A percentile compares a stretch with the other conserved stretches of the same genome.
phyloP scores from a whole-genome alignment of 225 moss, liverwort and hornwort genomes.

The Straminergon stramineum region DNA sequence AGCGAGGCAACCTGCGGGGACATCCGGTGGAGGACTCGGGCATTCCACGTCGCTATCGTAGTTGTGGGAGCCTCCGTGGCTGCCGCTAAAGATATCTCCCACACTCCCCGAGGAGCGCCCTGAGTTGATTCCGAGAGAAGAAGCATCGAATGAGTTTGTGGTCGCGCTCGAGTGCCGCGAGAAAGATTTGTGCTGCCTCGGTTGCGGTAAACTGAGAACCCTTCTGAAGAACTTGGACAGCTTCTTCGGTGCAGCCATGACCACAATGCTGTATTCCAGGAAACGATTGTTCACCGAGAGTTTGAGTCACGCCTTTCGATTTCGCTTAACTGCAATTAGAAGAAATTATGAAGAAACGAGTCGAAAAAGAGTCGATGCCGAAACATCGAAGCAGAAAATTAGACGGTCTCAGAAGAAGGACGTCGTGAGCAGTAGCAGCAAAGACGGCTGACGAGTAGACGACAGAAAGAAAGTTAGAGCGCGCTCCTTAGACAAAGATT shows the following conservation, averaged over 20 bases:
- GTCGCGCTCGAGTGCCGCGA: conserved; percentile 42
- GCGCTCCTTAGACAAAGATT: neutral
- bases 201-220: conserved; percentile 4
- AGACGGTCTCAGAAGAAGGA: neutral
- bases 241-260: conserved; percentile 45
- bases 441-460: neutral
- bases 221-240: conserved; percentile 22
- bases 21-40: conserved; percentile 39
- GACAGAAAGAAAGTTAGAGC: neutral
- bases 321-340: neutral
- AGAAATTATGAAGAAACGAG: neutral
- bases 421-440: neutral
- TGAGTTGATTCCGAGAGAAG: conserved; percentile 35
- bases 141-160: conserved; percentile 38
- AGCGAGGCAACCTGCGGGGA: conserved; percentile 69
- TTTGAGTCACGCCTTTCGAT: neutral
- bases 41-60: conserved; percentile 35
- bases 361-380: neutral
- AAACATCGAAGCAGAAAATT: neutral
- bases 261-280: neutral
- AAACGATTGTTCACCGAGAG: neutral
- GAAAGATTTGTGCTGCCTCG: neutral
- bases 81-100: conserved; percentile 14
- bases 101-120: conserved; percentile 48
- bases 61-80: neutral